Base-by-base conservation (phyloP, 2,329 filamentous ascomycete genomes). In the Sporothrix brasiliensis region DNA sequence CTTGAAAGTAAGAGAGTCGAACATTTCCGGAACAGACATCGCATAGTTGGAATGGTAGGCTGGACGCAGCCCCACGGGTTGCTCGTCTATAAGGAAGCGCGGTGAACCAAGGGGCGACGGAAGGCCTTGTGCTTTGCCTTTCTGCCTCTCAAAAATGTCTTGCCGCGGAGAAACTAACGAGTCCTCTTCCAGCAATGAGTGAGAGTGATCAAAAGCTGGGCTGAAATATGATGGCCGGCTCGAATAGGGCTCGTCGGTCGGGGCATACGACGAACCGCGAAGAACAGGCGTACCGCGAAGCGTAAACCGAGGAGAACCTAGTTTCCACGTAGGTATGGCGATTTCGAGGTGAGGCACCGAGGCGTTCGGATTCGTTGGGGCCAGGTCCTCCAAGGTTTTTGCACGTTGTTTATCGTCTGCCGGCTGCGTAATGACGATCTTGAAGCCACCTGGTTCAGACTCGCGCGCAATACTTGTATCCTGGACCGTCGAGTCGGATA, bases 291-390 rank as follows among this genome's bases (percentile, higher is more conserved):
- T 93, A 13, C 93, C 93, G 75, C 87, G 86, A 68, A 87, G 81
- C 73, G 91, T 94, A 79, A 97, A 97, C 71, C 89, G 88, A 21
- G 93, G 92, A 1, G 90, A 91, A 14, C 93, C 94, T 70, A 97
- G 83, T 74, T 90, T 89, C 84, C 94, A 96, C 70, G 92, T 90
- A 49, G 94, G 93, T 67, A 97, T 97, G 27, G 89, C 85, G 56
- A 94, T 86, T 74, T 93, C 87, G 67, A 96, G 83, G 13, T 72
- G 58, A 0, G 74, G 70, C 93, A 68, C 49, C 88, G 81, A 14
- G 87, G 88, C 52, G 83, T 79, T 53, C 78, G 77, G 21, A 14
- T 53, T 9, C 4, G 79, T 75, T 14, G 77, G 74, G 74, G 83
- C 80, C 56, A 85, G 71, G 75, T 87, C 87, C 76, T 90, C 88